Conservation (phyloP, 208 protist genomes). For the Wallacemonas sp. region DNA sequence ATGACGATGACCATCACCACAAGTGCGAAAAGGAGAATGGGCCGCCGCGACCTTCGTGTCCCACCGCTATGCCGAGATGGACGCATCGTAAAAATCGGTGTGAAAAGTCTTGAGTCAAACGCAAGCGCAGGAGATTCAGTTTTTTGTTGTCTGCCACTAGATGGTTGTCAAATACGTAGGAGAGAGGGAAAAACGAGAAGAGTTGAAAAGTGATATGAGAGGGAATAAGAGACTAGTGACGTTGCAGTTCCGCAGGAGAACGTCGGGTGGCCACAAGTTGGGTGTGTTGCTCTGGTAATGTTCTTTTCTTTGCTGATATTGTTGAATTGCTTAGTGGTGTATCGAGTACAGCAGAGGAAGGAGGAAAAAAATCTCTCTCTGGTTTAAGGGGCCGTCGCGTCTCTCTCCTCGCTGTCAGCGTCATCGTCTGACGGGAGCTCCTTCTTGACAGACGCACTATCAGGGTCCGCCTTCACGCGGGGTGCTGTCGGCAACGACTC, state of each 20-base stretch:
- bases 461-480: background rate
- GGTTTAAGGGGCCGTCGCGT: constrained; percentile 3
- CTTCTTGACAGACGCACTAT: background rate
- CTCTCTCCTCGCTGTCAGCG: background rate
- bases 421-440: constrained; percentile 18
- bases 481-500: background rate
- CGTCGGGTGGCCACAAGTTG: too few relatives aligned
- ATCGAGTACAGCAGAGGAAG: too few relatives aligned
- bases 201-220: too few relatives aligned
- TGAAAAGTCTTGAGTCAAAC: too few relatives aligned
- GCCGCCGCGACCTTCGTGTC: background rate
- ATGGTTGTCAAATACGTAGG: too few relatives aligned
- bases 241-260: too few relatives aligned
- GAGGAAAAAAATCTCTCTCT: background rate
- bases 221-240: too few relatives aligned
- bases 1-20: background rate
- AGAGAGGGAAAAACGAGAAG: too few relatives aligned
- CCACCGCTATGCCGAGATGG: background rate
- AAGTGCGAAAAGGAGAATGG: background rate
- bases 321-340: too few relatives aligned
- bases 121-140: too few relatives aligned
- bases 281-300: background rate
- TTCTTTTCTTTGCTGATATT: background rate
- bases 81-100: background rate
- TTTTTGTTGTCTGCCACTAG: too few relatives aligned